phyloP scores from a whole-genome alignment of 768 basidiomycete genomes.

The Psilocybe sp. region DNA sequence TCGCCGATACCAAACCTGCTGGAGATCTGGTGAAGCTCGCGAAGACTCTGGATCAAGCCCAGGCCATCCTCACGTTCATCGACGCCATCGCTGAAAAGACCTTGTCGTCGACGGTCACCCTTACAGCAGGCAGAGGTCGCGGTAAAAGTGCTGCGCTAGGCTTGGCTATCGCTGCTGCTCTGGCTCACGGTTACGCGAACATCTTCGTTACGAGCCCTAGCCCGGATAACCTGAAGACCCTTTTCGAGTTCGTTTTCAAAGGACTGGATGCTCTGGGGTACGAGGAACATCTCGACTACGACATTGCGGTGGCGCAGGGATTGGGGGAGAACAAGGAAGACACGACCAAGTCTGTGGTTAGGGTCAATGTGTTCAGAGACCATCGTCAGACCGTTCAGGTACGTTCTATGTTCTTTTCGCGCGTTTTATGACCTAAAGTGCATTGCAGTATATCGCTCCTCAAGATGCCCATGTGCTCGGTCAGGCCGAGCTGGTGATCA shows the following conservation, averaged over 20 bases:
- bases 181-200: slow-evolving; percentile 93
- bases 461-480: slow-evolving; percentile 97
- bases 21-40: slow-evolving; percentile 89
- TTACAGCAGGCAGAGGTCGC: slow-evolving; percentile 92
- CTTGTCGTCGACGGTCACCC: slow-evolving; percentile 88
- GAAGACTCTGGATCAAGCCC: slow-evolving; percentile 92
- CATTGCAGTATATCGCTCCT: slow-evolving; percentile 90
- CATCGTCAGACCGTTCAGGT: slow-evolving; percentile 98
- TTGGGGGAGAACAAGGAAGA: slow-evolving; percentile 50
- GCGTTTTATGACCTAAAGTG: slow-evolving; percentile 1
- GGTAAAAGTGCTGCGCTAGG: slow-evolving; percentile 98
- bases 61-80: slow-evolving; percentile 91
- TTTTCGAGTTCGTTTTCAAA: slow-evolving; percentile 98
- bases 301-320: slow-evolving; percentile 92
- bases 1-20: slow-evolving; percentile 82
- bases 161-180: slow-evolving; percentile 87
- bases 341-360: slow-evolving; percentile 91
- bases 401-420: slow-evolving; percentile 13
- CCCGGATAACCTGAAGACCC: slow-evolving; percentile 94
- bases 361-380: slow-evolving; percentile 90
- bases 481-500: slow-evolving; percentile 95
- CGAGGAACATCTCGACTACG: slow-evolving; percentile 97
- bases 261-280: slow-evolving; percentile 93
- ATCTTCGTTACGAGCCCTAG: slow-evolving; percentile 97
- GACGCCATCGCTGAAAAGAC: slow-evolving; percentile 94